Evolutionary conservation across 495 filamentous ascomycete species (phyloP).

Genomic region (Daldinia caldariorum): DNA sequence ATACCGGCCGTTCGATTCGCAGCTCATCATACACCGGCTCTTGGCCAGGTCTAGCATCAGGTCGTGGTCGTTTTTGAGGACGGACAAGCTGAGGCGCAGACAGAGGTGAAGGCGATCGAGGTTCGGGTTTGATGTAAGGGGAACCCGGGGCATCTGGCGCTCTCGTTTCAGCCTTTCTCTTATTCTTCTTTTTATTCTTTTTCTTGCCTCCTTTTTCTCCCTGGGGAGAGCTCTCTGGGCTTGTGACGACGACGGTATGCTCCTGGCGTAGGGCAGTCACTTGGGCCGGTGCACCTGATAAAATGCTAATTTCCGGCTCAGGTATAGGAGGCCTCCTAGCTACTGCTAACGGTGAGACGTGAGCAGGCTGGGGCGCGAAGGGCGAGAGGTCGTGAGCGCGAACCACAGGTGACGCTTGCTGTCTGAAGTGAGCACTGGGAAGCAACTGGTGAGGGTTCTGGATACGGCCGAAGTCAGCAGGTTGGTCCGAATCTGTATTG

Average conservation of each 20-base stretch:
- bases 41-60: conserved; percentile 56
- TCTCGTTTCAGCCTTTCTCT: conserved; percentile 58
- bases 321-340: conserved; percentile 66
- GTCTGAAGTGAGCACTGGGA: conserved; percentile 48
- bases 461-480: conserved; percentile 50
- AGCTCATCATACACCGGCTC: conserved; percentile 56
- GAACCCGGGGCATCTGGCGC: conserved; percentile 53
- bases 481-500: conserved; percentile 51
- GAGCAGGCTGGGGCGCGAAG: conserved; percentile 81
- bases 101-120: conserved; percentile 81
- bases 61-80: conserved; percentile 63
- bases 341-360: conserved; percentile 78
- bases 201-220: conserved; percentile 49
- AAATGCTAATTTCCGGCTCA: conserved; percentile 46
- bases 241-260: conserved; percentile 51
- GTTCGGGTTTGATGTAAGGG: conserved; percentile 86
- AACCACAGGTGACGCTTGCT: conserved; percentile 51
- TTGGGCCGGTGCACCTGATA: conserved; percentile 57
- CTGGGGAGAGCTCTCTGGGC: conserved; percentile 63
- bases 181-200: conserved; percentile 62
- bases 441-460: conserved; percentile 48
- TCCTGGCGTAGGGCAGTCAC: conserved; percentile 61
- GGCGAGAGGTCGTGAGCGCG: conserved; percentile 68
- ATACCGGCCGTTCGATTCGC: conserved; percentile 47
- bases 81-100: conserved; percentile 61